Evolutionary conservation across 2,329 filamentous ascomycete species (phyloP).

Genomic region (Aspergillus sp.): DNA sequence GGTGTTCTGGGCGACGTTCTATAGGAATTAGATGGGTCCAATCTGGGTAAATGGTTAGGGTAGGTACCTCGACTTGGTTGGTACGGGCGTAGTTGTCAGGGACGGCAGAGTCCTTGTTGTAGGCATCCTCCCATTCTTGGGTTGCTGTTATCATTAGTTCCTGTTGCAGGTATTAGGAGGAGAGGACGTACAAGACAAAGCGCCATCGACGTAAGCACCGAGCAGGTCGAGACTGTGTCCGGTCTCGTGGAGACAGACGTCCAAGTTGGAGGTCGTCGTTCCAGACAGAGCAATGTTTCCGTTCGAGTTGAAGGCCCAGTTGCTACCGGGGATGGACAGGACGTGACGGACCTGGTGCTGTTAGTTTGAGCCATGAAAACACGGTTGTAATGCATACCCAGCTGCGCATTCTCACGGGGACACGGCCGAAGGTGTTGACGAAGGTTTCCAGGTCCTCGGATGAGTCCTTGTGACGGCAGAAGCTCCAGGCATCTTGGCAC

Average conservation of each 20-base stretch:
- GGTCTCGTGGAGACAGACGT: conserved; percentile 8
- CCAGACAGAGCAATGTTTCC: conserved; percentile 8
- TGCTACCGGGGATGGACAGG: conserved; percentile 4
- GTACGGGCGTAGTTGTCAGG: conserved; percentile 6
- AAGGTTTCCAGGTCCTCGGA: not conserved
- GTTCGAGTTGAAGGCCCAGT: conserved; percentile 8
- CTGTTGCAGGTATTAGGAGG: too few relatives aligned
- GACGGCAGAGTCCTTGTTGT: conserved; percentile 1
- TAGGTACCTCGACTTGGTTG: conserved; percentile 5
- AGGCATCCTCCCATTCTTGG: conserved; percentile 4
- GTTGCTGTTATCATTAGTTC: not conserved
- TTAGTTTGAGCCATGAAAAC: not conserved
- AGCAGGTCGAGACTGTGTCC: conserved; percentile 7
- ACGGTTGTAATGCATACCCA: not conserved
- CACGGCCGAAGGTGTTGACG: not conserved
- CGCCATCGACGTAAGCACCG: not conserved
- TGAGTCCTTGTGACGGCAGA: conserved; percentile 8
- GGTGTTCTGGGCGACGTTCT: conserved; percentile 12
- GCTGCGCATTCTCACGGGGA: conserved; percentile 10
- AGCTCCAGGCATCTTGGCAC: conserved; percentile 6
- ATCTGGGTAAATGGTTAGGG: not conserved
- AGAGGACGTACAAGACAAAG: too few relatives aligned
- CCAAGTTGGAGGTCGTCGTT: not conserved
- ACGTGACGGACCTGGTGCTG: conserved; percentile 1
- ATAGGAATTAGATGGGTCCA: not conserved